Evolutionary conservation across 2,329 filamentous ascomycete species (phyloP).

Genomic region (Aspergillus neotritici): DNA sequence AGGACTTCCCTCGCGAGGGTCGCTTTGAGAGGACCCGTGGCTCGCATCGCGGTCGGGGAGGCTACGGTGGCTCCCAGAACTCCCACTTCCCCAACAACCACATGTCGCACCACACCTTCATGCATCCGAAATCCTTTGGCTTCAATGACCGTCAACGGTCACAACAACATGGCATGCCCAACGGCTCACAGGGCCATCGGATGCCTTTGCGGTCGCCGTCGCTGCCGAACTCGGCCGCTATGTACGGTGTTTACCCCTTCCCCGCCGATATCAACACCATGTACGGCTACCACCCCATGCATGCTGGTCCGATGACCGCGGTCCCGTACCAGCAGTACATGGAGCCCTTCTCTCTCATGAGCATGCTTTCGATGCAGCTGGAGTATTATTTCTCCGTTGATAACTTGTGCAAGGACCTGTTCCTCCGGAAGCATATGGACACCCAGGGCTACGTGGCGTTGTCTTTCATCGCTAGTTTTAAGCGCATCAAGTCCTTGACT

Average conservation of each 20-base stretch:
- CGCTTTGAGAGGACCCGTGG: slow-evolving; percentile 37
- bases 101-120: slow-evolving; percentile 37
- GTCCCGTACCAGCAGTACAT: slow-evolving; percentile 54
- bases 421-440: slow-evolving; percentile 86
- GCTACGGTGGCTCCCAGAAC: slow-evolving; percentile 31
- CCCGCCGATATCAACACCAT: slow-evolving; percentile 46
- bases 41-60: slow-evolving; percentile 38
- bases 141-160: slow-evolving; percentile 40
- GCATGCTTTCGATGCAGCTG: slow-evolving; percentile 57
- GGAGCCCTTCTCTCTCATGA: slow-evolving; percentile 52
- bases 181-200: slow-evolving; percentile 44
- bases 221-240: slow-evolving; percentile 48
- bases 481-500: slow-evolving; percentile 69
- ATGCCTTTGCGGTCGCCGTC: slow-evolving; percentile 57
- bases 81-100: slow-evolving; percentile 37
- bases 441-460: slow-evolving; percentile 86
- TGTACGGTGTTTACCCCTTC: slow-evolving; percentile 45
- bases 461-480: slow-evolving; percentile 75
- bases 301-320: slow-evolving; percentile 51
- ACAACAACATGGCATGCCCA: slow-evolving; percentile 33
- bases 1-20: slow-evolving; percentile 33
- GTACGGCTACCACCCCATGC: slow-evolving; percentile 53
- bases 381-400: slow-evolving; percentile 98
- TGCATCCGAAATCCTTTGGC: slow-evolving; percentile 35
- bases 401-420: slow-evolving; percentile 90